These are phyloP conservation scores for Tulasnella sp. DNA, from an alignment of 768 basidiomycete genomes.

Conservation along the genomic window DNA sequence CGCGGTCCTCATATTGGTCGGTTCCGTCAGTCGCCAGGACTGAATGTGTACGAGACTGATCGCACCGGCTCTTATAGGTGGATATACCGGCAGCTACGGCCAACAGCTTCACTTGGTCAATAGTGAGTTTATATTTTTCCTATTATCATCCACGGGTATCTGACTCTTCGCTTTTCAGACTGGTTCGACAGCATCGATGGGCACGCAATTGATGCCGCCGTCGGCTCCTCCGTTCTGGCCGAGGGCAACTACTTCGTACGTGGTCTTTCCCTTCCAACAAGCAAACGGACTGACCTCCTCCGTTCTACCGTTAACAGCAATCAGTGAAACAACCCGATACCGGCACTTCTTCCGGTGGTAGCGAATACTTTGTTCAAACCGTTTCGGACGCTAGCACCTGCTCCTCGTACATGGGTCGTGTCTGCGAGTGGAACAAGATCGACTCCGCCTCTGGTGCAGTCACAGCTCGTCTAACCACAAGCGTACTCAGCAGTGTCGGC, in stretches of 20 bases:
- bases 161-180: background rate
- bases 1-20: background rate
- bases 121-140: background rate
- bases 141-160: background rate
- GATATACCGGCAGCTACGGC: background rate
- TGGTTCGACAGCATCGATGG: background rate
- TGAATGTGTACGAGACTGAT: background rate
- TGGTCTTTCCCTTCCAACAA: background rate
- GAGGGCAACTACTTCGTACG: conserved; percentile 9
- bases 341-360: background rate
- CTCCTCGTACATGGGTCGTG: conserved; percentile 1
- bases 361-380: conserved; percentile 5
- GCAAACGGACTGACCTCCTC: background rate
- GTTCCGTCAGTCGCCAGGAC: background rate
- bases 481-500: background rate
- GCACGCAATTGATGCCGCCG: background rate
- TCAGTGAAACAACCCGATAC: background rate
- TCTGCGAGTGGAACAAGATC: background rate
- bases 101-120: background rate
- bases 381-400: background rate
- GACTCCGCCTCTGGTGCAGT: background rate
- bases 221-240: background rate
- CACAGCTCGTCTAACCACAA: background rate
- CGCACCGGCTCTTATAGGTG: background rate
- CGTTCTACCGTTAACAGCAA: background rate